Base-by-base conservation (phyloP, 2,329 filamentous ascomycete genomes). In the Colletotrichum somersetense region DNA sequence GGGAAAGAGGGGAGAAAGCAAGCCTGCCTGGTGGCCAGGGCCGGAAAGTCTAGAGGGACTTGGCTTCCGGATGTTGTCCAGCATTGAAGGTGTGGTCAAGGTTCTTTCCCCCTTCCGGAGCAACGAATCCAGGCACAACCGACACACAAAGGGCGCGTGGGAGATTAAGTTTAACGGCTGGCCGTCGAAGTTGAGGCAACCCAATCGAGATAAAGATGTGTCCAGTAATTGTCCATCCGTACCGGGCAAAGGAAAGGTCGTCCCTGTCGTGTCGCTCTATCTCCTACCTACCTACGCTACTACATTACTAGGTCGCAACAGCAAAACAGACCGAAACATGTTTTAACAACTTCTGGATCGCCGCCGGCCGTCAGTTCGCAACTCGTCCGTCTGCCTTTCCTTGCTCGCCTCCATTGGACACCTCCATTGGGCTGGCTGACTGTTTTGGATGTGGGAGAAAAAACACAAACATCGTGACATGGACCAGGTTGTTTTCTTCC, bases 381-480 rank as follows among this genome's bases (percentile, higher is more conserved):
- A 38, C 11, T 52, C 20, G 42, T 26, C 52, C 20, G 42, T 53
- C 42, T 58, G 42, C 58, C 42, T 58, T 62, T 68, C 52, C 57
- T 62, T 62, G 68, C 62, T 26, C 30, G 33, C 57, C 57, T 67
- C 68, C 52, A 33, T 57, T 67, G 44, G 23, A 14, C 30, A 30
- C 30, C 30, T 30, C 4, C 30, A 30, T 30, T 30, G 30, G 30
- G 30, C 30, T 30, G 30, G 30, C 30, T 30, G 4, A 26, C 35
- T 68, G 65, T 72, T 72, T 69, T 69, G 46, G 59, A 71, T 59
- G 55, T 64, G 59, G 65, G 61, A 59, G 26, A 63, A 48, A n/a
- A 33, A 53, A 23, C 8, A 57, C 11, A 33, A 53, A 23, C 8
- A 57, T n/a, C 66, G 44, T 35, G 66, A 8, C 69, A 55, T 48